phyloP scores from a whole-genome alignment of 331 rosid genomes.

The Cucumis variabilis region DNA sequence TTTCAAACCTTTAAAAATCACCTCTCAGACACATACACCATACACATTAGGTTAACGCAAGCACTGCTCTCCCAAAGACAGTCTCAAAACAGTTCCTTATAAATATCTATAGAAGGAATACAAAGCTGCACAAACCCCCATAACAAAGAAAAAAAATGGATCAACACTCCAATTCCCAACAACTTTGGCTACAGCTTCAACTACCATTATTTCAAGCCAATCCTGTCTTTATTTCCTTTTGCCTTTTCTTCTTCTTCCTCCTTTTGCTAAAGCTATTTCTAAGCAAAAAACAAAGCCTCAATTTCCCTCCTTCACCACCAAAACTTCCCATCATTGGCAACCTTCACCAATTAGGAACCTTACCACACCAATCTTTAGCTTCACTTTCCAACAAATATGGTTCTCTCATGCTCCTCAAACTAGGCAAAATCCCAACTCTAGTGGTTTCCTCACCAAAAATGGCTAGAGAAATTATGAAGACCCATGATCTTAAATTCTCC shows the following conservation, averaged over 20 bases:
- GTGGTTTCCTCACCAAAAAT: slow-evolving; percentile 29
- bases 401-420: slow-evolving; percentile 22
- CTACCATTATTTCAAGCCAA: background rate
- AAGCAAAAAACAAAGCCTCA: background rate
- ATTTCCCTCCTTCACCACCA: slow-evolving; percentile 42
- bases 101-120: background rate
- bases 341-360: slow-evolving; percentile 47
- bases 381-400: slow-evolving; percentile 22
- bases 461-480: slow-evolving; percentile 31
- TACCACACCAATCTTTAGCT: slow-evolving; percentile 19
- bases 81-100: background rate
- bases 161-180: background rate
- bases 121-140: background rate
- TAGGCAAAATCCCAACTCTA: slow-evolving; percentile 7
- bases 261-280: background rate
- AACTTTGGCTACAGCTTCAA: background rate
- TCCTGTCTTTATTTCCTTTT: background rate
- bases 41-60: background rate
- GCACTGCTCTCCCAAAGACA: background rate
- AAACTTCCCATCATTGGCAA: slow-evolving; percentile 44
- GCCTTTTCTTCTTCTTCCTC: slow-evolving; percentile 5
- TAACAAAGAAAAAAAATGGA: background rate
- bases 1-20: background rate
- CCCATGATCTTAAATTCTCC: slow-evolving; percentile 11
- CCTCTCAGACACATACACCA: background rate